phyloP scores from a whole-genome alignment of 73 alveolate species.

The Paramecium sonneborni region DNA sequence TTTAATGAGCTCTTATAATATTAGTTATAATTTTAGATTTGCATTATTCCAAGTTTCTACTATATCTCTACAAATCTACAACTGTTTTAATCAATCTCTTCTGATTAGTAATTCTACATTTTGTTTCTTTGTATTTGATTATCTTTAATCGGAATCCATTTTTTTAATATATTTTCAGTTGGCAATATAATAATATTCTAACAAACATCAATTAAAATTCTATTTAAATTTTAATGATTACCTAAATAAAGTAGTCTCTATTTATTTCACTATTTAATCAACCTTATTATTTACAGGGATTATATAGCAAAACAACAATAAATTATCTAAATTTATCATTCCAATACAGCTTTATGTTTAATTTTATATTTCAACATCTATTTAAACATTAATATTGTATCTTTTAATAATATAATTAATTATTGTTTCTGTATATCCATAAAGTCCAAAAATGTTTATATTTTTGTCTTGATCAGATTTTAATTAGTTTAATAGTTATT shows the following conservation, averaged over 20 bases:
- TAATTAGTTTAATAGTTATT: background rate
- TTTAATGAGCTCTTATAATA: background rate
- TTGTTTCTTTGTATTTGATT: background rate
- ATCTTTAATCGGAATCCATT: background rate
- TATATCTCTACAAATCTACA: background rate
- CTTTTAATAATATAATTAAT: background rate
- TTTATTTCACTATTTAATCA: background rate
- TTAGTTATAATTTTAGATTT: background rate
- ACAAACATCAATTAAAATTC: background rate
- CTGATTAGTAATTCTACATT: slow-evolving; percentile 12
- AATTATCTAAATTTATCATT: background rate
- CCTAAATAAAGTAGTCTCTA: background rate
- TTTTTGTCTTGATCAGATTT: background rate
- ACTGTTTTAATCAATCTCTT: background rate
- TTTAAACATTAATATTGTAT: background rate
- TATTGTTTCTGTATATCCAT: background rate
- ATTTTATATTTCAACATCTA: background rate
- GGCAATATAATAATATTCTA: background rate
- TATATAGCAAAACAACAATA: background rate
- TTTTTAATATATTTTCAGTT: background rate
- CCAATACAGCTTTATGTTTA: background rate
- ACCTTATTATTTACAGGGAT: background rate
- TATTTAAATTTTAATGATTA: background rate
- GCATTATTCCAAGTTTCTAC: background rate
- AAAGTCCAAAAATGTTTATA: background rate